A percentile compares a stretch with the other conserved stretches of the same genome.
These are phyloP conservation scores for Penicillium sp. DNA, from an alignment of 2,329 filamentous ascomycete genomes.

Conservation along the genomic window DNA sequence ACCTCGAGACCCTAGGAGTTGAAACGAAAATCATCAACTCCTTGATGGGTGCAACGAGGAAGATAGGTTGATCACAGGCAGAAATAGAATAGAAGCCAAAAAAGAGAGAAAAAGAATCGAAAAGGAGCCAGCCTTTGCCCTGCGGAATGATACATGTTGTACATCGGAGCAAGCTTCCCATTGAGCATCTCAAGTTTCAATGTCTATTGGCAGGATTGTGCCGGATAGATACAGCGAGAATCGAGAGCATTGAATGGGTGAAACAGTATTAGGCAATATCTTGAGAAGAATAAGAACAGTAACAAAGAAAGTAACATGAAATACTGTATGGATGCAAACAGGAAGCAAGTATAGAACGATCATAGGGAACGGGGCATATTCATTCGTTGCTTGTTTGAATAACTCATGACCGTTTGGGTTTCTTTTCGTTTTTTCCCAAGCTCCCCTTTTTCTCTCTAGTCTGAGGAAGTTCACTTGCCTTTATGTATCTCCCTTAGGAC, in stretches of 20 bases:
- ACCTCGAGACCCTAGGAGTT: neutral
- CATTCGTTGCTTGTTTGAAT: conserved; percentile 29
- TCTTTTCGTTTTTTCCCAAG: conserved; percentile 14
- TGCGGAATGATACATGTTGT: conserved; percentile 6
- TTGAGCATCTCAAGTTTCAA: neutral
- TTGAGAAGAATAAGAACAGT: conserved; percentile 16
- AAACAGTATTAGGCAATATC: conserved; percentile 22
- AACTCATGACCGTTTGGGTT: conserved; percentile 22
- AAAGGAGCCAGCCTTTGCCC: conserved; percentile 11
- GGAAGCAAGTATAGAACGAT: conserved; percentile 11
- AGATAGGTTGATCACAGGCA: neutral
- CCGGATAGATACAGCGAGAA: neutral
- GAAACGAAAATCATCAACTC: neutral
- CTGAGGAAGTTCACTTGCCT: conserved; percentile 3
- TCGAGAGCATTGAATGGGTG: neutral
- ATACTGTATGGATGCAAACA: conserved; percentile 15
- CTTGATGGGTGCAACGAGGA: neutral
- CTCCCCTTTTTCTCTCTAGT: conserved; percentile 5
- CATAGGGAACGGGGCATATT: conserved; percentile 25
- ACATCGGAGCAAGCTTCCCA: conserved; percentile 1
- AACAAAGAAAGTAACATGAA: conserved; percentile 17
- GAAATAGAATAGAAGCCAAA: neutral
- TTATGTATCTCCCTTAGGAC: conserved; percentile 4
- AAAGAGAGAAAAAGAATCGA: neutral
- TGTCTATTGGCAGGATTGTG: neutral